Evolutionary conservation across 805 yeast species (phyloP).

Genomic region (Wickerhamomyces queroliae): DNA sequence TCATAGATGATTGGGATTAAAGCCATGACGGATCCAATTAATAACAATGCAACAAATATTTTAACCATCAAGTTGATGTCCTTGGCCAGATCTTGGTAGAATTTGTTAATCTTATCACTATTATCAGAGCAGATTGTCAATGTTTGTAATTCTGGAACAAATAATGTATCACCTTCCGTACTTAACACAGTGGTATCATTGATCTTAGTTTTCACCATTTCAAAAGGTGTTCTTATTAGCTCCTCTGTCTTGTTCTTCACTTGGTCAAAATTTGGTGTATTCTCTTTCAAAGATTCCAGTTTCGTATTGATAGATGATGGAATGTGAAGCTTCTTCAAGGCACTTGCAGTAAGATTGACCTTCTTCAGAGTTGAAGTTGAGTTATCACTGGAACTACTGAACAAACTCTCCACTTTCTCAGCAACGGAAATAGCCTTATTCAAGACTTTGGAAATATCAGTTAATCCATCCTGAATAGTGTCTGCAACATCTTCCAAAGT

Average conservation of each 20-base stretch:
- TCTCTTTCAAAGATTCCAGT: slow-evolving; percentile 42
- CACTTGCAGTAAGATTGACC: slow-evolving; percentile 53
- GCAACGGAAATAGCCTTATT: slow-evolving; percentile 49
- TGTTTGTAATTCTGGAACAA: slow-evolving; percentile 33
- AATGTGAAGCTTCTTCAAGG: slow-evolving; percentile 54
- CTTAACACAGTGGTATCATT: slow-evolving; percentile 23
- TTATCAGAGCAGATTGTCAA: slow-evolving; percentile 35
- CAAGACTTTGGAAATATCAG: slow-evolving; percentile 50
- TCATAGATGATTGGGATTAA: slow-evolving; percentile 37
- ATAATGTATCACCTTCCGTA: slow-evolving; percentile 20
- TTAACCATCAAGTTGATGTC: slow-evolving; percentile 31
- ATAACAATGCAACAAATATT: slow-evolving; percentile 32
- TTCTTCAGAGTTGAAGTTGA: slow-evolving; percentile 28
- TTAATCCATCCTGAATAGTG: slow-evolving; percentile 62
- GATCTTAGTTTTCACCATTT: slow-evolving; percentile 35
- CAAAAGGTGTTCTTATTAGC: slow-evolving; percentile 57
- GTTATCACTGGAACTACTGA: slow-evolving; percentile 38
- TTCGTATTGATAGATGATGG: slow-evolving; percentile 58
- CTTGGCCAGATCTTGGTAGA: slow-evolving; percentile 27
- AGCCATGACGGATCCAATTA: slow-evolving; percentile 34
- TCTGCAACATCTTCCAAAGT: slow-evolving; percentile 49
- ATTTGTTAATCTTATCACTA: slow-evolving; percentile 31
- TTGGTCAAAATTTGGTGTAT: slow-evolving; percentile 60
- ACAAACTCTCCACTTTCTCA: slow-evolving; percentile 47
- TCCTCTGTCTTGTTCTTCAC: slow-evolving; percentile 54